phyloP scores from a whole-genome alignment of 2,329 filamentous ascomycete species.

The Trichoderma endophyticum region DNA sequence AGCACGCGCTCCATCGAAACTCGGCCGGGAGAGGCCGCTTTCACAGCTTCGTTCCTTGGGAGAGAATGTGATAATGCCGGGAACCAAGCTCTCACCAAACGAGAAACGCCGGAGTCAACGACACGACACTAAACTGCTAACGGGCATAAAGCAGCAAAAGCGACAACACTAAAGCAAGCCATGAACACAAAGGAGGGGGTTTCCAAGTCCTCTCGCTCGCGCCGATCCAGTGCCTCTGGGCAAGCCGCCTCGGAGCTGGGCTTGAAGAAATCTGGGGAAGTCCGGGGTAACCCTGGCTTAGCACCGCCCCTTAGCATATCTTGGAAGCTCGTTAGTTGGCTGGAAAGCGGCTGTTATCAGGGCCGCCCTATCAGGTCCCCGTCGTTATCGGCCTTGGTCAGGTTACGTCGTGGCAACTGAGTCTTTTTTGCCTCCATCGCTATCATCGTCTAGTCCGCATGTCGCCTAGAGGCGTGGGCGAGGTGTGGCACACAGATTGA shows the following conservation, averaged over 20 bases:
- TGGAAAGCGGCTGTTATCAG: background rate
- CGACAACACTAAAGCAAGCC: background rate
- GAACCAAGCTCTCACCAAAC: background rate
- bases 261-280: constrained; percentile 18
- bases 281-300: constrained; percentile 12
- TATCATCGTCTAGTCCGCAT: background rate
- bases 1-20: background rate
- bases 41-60: background rate
- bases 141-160: constrained; percentile 3
- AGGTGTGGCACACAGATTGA: background rate
- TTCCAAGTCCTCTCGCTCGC: background rate
- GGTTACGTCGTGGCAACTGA: constrained; percentile 3
- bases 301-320: constrained; percentile 4
- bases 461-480: background rate
- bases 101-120: background rate
- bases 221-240: background rate
- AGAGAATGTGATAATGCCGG: background rate
- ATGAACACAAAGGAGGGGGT: background rate
- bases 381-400: constrained; percentile 6
- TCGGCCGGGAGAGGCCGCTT: background rate
- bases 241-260: background rate
- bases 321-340: background rate
- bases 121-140: background rate
- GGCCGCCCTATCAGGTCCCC: constrained; percentile 10
- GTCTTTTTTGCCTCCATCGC: background rate